Percentiles rank a stretch among this genome's conserved stretches.
phyloP scores from a whole-genome alignment of 164 flowering plant species.

The Sedum album region DNA sequence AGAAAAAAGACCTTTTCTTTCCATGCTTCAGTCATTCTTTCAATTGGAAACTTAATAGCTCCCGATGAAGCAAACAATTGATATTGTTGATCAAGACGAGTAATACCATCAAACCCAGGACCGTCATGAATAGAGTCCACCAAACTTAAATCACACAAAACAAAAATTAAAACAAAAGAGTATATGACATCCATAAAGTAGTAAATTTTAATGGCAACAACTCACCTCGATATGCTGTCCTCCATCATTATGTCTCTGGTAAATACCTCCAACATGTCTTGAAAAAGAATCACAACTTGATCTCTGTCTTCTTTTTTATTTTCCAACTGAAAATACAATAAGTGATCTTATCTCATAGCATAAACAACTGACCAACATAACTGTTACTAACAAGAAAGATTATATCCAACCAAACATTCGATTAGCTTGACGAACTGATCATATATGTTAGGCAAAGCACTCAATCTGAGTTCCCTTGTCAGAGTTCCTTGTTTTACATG shows the following conservation, averaged over 20 bases:
- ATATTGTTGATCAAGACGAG: constrained; percentile 48
- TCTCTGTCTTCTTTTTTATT: constrained; percentile 61
- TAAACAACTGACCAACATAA: background rate
- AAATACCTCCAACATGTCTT: constrained; percentile 92
- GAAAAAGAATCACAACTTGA: constrained; percentile 78
- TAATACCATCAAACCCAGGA: constrained; percentile 47
- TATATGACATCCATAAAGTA: background rate
- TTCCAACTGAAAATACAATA: constrained; percentile 34
- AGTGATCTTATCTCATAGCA: background rate
- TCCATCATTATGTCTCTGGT: constrained; percentile 83
- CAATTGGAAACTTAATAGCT: constrained; percentile 68
- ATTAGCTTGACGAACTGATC: constrained; percentile 67
- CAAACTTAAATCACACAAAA: constrained; percentile 29
- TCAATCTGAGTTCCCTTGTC: constrained; percentile 57
- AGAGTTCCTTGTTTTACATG: constrained; percentile 44
- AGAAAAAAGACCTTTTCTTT: constrained; percentile 57
- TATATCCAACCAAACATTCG: constrained; percentile 44
- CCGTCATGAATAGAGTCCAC: constrained; percentile 75
- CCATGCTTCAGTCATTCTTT: constrained; percentile 71
- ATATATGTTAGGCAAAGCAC: constrained; percentile 73
- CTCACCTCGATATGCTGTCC: constrained; percentile 55
- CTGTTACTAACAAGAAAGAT: background rate
- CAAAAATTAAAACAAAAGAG: background rate
- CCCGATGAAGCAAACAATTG: constrained; percentile 79
- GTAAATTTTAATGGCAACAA: background rate